Base-by-base conservation (phyloP, 495 filamentous ascomycete species). In the Aspergillus indologenus region DNA sequence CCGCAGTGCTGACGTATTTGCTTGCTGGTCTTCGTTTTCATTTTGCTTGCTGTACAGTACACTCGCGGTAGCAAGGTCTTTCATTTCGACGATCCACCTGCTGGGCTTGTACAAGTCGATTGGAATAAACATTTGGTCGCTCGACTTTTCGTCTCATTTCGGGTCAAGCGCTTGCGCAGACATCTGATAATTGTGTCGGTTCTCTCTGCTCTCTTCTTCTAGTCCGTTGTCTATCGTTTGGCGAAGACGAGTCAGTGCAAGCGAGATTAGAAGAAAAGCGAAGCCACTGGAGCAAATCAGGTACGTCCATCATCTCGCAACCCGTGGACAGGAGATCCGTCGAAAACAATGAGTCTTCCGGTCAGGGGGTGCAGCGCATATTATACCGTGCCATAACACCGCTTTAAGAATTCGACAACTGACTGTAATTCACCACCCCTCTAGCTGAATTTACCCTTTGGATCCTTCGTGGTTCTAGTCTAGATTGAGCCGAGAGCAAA, bases 31-130 rank as follows among this genome's bases (percentile, higher is more conserved):
- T 43, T n/a, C n/a, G 29, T 9, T 26, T 5, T 44, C 51, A 34
- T 55, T 44, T 24, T 18, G 22, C 24, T 29, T 54, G 45, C 55
- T 54, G 45, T 55, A 60, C n/a, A n/a, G n/a, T 63, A 29, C 26
- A 29, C 63, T 52, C 26, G 42, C 29, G 59, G 56, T 56, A 59
- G 56, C 49, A 24, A 45, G 57, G 57, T 12, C 34, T 50, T 47
- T 49, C 18, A 42, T 45, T 21, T 66, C 58, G 64, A 65, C 67
- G 59, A 46, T 57, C 12, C 67, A 61, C 69, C 68, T 70, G 67
- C 69, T 72, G 69, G 65, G 62, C 67, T 72, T 58, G 69, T 72
- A 67, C 53, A 61, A 64, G 65, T 65, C 65, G 57, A 56, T 53
- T 60, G 40, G 42, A 42, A 24, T 54, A 45, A 45, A 14, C 50